Base-by-base conservation (phyloP, 139 green algal species). In the Picochlorum sp. region DNA sequence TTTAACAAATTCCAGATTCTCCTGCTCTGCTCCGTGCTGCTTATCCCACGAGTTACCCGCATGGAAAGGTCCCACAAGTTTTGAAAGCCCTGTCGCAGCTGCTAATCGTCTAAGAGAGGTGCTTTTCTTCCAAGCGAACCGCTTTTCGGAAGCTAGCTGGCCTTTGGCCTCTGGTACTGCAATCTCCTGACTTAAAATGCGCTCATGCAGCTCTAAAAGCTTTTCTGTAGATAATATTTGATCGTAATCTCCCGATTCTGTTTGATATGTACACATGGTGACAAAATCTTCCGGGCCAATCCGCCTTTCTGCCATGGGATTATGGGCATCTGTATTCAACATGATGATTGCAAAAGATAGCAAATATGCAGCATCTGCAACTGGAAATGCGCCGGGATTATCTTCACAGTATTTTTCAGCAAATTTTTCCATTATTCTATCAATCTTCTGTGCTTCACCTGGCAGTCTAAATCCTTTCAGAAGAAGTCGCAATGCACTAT, bases 381-480 rank as follows among this genome's bases (percentile, higher is more conserved):
- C 81, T 24, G 51, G 16, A 61, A 96, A 95, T 1, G 49, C 44
- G 14, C 43, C 54, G 2, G 85, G 75, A 65, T 93, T 93, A 65
- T 85, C 74, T 8, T 50, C 28, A 62, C 74, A 88, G 69, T 85
- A 94, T 7, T 74, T 68, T 72, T 76, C 75, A 6, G 93, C 93
- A 78, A 98, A 98, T 79, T 99, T 99, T 74, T 98, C 92, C 86
- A 99, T 96, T 40, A 99, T 75, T 4, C 93, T 74, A 70, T 99
- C 93, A 57, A 99, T 99, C 85, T 98, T 98, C 76, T 97, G 93
- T 0, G 93, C 89, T 75, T 99, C 93, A 3, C 93, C 93, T 9
- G 93, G 93, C 37, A 90, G 64, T 13, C 57, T 69, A 69, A 95
- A 95, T 24, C 59, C 65, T 4, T 37, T 33, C 59, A 95, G 79